Base-by-base conservation (phyloP, 805 yeast species). In the Ogataea pini region DNA sequence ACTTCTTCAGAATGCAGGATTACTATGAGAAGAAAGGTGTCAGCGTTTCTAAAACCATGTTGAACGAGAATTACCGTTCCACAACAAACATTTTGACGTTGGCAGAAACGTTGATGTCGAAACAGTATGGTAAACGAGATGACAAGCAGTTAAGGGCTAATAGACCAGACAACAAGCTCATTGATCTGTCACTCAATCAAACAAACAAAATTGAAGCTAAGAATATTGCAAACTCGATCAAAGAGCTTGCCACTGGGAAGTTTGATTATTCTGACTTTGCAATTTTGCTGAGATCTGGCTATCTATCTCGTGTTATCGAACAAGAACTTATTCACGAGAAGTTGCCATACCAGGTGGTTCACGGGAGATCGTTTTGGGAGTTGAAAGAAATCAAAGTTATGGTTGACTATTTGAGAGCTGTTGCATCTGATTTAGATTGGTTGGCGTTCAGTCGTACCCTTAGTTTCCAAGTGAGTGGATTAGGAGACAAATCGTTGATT, bases 341-440 rank as follows among this genome's bases (percentile, higher is more conserved):
- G 3, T 75, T 90, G 2, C 90, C 94, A 0, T 86, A 87, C 58
- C 67, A 69, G 7, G 76, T 90, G 49, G 72, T 86, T 0, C 83
- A 84, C 44, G 97, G 97, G 0, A 73, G 72, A 37, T 83, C 89
- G 1, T 87, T 89, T 58, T 88, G 95, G 92, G 89, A 86, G 34
- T 65, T 85, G 34, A 79, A 78, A 47, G 96, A 88, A 58, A 82
- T 89, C 13, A 71, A 73, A 18, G 67, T 79, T 0, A 73, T 87
- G 48, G 51, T 89, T 36, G 86, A 85, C 59, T 81, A 83, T 54
- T 60, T 92, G 22, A 74, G 89, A 27, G 80, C 84, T 1, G 70
- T 87, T 4, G 72, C 78, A 4, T 77, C 83, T 22, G 79, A 75
- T 19, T 63, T 68, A 44, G 96, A 89, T 60, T 69, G 76, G 48